phyloP scores from a whole-genome alignment of 805 yeast species.

The Candida tallmaniae region DNA sequence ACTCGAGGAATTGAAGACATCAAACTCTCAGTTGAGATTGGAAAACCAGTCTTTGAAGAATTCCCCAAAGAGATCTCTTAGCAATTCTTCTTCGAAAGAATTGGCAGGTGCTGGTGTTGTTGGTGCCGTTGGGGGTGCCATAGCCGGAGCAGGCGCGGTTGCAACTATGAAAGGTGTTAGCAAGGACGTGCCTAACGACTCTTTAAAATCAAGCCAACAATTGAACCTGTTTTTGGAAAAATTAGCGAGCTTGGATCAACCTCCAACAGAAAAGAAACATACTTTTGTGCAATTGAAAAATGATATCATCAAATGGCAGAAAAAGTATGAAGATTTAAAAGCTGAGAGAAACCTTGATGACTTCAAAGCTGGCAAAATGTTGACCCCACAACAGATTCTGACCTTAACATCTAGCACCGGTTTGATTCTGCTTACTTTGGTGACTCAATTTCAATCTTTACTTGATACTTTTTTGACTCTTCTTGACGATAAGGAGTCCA shows the following conservation, averaged over 20 bases:
- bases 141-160: conserved; percentile 4
- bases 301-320: conserved; percentile 46
- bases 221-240: conserved; percentile 23
- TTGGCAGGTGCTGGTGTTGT: neutral
- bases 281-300: conserved; percentile 15
- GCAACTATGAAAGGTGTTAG: neutral
- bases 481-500: conserved; percentile 22
- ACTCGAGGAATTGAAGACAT: conserved; percentile 23
- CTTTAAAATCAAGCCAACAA: conserved; percentile 8
- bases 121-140: conserved; percentile 1
- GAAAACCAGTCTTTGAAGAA: conserved; percentile 36
- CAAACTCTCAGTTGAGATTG: conserved; percentile 30
- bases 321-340: conserved; percentile 46
- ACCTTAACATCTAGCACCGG: conserved; percentile 37
- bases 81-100: conserved; percentile 3
- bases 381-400: conserved; percentile 21
- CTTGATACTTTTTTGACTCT: conserved; percentile 42
- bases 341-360: conserved; percentile 22
- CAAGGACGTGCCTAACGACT: neutral
- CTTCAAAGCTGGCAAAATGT: conserved; percentile 14
- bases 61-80: conserved; percentile 9
- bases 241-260: conserved; percentile 21
- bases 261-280: conserved; percentile 9
- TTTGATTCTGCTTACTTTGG: conserved; percentile 39
- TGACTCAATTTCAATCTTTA: conserved; percentile 44